Base-by-base conservation (phyloP, 805 yeast genomes). In the Wickerhamomyces alni region DNA sequence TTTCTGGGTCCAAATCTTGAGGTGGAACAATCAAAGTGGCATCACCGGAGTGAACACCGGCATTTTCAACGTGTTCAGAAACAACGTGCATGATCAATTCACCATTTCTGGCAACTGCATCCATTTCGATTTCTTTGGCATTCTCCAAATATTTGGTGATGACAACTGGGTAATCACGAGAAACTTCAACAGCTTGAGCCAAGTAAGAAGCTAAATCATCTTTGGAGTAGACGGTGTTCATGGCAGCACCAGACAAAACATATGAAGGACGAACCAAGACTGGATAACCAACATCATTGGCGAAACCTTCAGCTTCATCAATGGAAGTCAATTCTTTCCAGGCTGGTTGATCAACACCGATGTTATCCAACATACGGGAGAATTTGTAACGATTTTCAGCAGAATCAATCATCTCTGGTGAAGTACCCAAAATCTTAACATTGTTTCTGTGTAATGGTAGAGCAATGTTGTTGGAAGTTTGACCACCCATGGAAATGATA, bases 11-110 rank as follows among this genome's bases (percentile, higher is more conserved):
- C 54, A 93, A 75, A 59, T 87, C 95, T 69, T 91, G 97, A 37
- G 97, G 96, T 40, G 99, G 99, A 43, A 91, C 94, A 62, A 91
- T 85, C 58, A 91, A 70, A 35, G 98, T 93, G 45, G 99, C 99
- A 66, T 91, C 99, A 74, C 99, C 99, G 38, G 98, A 91, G 67
- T 91, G 99, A 33, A 91, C 96, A 77, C 99, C 99, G 21, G 99
- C 99, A 60, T 91, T 91, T 70, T 91, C 99, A 50, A 93, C 96
- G 63, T 91, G 99, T 67, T 93, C 98, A 40, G 96, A 87, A 43
- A 91, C 96, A 60, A 88, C 98, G 63, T 91, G 98, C 88, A 91
- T 87, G 53, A 93, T 76, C 67, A 91, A 73, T 64, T 88, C 79
- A 65, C 99, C 99, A 57, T 91, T 86, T 62, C 77, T 77, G 31